A percentile compares a stretch with the other conserved stretches of the same genome.
These are phyloP conservation scores for Phytopythium aichiense DNA, from an alignment of 352 stramenopile genomes.

Conservation along the genomic window DNA sequence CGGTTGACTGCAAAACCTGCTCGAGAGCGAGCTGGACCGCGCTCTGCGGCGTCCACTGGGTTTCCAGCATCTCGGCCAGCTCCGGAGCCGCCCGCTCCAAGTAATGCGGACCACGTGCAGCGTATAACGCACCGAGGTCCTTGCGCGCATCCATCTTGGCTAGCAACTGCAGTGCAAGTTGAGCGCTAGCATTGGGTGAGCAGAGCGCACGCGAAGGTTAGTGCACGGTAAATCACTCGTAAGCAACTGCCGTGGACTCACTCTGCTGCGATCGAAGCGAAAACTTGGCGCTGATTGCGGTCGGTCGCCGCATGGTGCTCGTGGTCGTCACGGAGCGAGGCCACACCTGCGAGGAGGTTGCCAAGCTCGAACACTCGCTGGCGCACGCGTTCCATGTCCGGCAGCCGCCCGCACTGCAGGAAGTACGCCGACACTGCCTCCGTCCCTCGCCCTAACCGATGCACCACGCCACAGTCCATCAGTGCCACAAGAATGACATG, in stretches of 20 bases:
- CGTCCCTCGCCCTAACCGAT: constrained; percentile 25
- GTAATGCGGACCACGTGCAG: constrained; percentile 23
- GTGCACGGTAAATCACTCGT: not conserved
- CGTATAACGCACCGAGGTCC: constrained; percentile 20
- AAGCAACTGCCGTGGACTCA: not conserved
- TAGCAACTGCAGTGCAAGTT: constrained; percentile 20
- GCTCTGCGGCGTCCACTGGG: constrained; percentile 32
- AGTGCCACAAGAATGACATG: not conserved
- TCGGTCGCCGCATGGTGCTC: constrained; percentile 1
- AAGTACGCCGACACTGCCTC: constrained; percentile 54
- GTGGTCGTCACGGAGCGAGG: not conserved
- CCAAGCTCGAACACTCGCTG: constrained; percentile 42
- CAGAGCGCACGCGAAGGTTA: not conserved
- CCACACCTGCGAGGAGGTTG: constrained; percentile 17
- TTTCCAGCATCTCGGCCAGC: constrained; percentile 18
- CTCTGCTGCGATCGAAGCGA: constrained; percentile 1
- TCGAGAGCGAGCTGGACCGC: constrained; percentile 28
- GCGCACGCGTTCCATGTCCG: constrained; percentile 32
- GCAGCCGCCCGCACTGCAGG: constrained; percentile 42
- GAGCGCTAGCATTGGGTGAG: constrained; percentile 14
- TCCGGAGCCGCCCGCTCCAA: constrained; percentile 15
- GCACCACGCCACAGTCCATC: not conserved
- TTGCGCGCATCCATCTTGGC: constrained; percentile 17
- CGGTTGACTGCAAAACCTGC: constrained; percentile 20
- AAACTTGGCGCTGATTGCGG: not conserved